Base-by-base conservation (phyloP, 2,329 filamentous ascomycete genomes). In the Paracamarosporium sp. region DNA sequence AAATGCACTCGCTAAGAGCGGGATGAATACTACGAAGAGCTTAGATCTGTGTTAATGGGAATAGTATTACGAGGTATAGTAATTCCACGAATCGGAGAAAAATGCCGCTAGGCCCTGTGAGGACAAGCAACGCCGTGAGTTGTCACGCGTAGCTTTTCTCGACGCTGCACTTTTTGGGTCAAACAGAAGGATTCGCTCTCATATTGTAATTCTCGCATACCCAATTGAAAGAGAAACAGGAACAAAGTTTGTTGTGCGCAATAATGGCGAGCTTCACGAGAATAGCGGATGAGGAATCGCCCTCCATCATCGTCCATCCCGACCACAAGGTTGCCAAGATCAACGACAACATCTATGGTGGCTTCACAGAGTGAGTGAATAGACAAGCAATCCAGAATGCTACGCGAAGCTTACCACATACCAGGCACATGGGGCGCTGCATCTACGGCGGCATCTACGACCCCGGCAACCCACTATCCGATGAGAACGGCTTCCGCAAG, bases 371-470 rank as follows among this genome's bases (percentile, higher is more conserved):
- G 90, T 91, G 80, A 78, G 86, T 12, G 40, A 9, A 35, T 13
- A 50, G 56, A 24, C 40, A 50, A 17, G n/a, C n/a, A 43, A 53
- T 54, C 27, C 35, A 56, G 30, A 46, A 40, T 9, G 22, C 12
- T 46, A 55, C 46, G 45, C 31, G 33, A 40, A 33, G 33, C 66
- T 75, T 56, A 74, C 69, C 55, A 51, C 41, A 56, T 25, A 54
- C 30, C 64, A 92, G 90, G 68, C 92, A 95, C 77, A 95, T 95
- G 91, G 91, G 91, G 68, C 87, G 91, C 60, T 95, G 91, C 80
- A 93, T 95, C 71, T 94, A 95, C 74, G 90, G 90, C 62, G 91
- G 92, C 63, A 90, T 95, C 72, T 94, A 93, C 77, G 91, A 94
- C 66, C 91, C 90, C 1, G 85, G 83, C 31, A 93, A 88, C 73